Percentiles rank a stretch among this genome's conserved stretches.
phyloP scores from a whole-genome alignment of 2,329 filamentous ascomycete species.

The Volutella citrinella region DNA sequence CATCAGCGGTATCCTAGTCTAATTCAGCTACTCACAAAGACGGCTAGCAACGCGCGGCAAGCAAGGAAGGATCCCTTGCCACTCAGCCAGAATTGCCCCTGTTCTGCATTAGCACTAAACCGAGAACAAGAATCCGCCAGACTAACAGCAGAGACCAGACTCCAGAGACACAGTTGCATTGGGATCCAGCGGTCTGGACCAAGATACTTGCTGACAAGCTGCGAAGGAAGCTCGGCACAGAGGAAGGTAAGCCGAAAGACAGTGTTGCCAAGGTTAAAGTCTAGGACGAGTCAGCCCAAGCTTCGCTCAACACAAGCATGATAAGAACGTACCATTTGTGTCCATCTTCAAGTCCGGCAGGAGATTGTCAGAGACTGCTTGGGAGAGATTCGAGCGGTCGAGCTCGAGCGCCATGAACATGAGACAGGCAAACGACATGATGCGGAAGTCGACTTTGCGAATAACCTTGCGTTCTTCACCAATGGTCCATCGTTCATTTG shows the following conservation, averaged over 20 bases:
- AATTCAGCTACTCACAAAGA: slow-evolving; percentile 10
- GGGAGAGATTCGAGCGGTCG: slow-evolving; percentile 44
- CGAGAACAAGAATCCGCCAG: too few relatives aligned
- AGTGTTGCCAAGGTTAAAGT: slow-evolving; percentile 33
- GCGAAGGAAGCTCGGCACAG: slow-evolving; percentile 49
- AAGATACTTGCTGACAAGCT: slow-evolving; percentile 56
- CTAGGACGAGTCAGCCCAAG: slow-evolving; percentile 17
- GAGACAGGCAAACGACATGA: slow-evolving; percentile 46
- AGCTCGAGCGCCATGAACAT: slow-evolving; percentile 44
- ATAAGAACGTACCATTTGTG: slow-evolving; percentile 33
- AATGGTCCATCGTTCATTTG: slow-evolving; percentile 40
- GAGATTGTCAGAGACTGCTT: slow-evolving; percentile 48
- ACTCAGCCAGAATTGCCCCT: slow-evolving; percentile 7
- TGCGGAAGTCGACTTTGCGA: slow-evolving; percentile 38
- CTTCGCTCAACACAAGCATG: background rate
- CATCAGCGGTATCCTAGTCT: too few relatives aligned
- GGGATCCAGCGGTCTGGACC: slow-evolving; percentile 61
- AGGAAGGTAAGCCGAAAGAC: slow-evolving; percentile 32
- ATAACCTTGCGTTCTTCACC: slow-evolving; percentile 35
- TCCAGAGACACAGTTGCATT: slow-evolving; percentile 55
- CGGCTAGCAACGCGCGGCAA: slow-evolving; percentile 13
- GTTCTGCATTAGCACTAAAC: background rate
- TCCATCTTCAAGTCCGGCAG: slow-evolving; percentile 39
- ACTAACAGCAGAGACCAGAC: slow-evolving; percentile 47
- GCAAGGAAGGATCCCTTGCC: slow-evolving; percentile 12